A percentile compares a stretch with the other conserved stretches of the same genome.
Conservation (phyloP, 2,329 filamentous ascomycete genomes). For the Thielaviopsis euricoi region DNA sequence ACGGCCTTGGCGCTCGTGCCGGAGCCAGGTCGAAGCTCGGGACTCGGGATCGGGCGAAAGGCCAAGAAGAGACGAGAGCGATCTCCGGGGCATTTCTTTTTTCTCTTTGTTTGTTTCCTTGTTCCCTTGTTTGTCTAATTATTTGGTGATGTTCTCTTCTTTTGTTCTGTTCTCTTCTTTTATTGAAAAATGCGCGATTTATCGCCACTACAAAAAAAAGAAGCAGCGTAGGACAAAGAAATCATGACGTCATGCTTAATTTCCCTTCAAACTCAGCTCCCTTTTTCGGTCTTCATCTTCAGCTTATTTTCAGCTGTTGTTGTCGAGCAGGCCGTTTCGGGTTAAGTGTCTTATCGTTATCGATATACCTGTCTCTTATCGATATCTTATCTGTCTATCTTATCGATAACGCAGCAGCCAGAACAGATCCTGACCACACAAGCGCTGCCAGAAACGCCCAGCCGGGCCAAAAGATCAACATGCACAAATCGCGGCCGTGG, state of each 20-base stretch:
- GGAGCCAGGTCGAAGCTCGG: constrained; percentile 1
- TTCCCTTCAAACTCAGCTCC: not conserved
- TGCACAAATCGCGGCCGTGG: constrained; percentile 29
- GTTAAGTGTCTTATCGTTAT: too few species aligned
- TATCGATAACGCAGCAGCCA: not conserved
- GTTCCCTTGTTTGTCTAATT: not conserved
- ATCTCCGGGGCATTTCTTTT: constrained; percentile 4
- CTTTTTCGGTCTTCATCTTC: not conserved
- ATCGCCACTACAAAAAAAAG: too few species aligned
- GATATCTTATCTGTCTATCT: too few species aligned
- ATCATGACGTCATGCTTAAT: not conserved
- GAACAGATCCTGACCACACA: not conserved
- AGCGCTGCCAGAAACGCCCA: constrained; percentile 32
- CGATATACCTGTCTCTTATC: too few species aligned
- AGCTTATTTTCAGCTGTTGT: too few species aligned
- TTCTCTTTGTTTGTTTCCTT: too few species aligned
- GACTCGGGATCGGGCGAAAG: constrained; percentile 1
- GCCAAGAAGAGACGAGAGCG: constrained; percentile 8
- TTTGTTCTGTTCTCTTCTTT: too few species aligned
- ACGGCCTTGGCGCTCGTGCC: constrained; percentile 2
- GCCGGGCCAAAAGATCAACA: constrained; percentile 40
- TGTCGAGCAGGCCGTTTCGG: too few species aligned
- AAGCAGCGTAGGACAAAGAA: not conserved
- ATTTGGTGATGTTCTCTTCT: not conserved
- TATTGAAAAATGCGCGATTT: too few species aligned